A percentile compares a stretch with the other conserved stretches of the same genome.
These are phyloP conservation scores for Colletotrichum cereale DNA, from an alignment of 2,329 filamentous ascomycete species.

Conservation along the genomic window DNA sequence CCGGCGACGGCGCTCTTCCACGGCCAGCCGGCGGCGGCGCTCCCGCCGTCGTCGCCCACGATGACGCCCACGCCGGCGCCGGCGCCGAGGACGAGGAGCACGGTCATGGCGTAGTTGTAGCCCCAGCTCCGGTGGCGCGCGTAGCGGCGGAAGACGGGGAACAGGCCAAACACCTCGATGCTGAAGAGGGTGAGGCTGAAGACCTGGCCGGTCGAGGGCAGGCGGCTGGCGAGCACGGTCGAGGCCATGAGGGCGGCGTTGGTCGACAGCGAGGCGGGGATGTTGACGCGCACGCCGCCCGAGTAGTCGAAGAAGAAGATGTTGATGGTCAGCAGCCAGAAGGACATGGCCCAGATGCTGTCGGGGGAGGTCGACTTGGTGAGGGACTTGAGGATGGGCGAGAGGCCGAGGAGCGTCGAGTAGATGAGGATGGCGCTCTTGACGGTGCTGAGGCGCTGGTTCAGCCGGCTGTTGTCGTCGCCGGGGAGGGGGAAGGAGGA, in stretches of 20 bases:
- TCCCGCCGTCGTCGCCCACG: conserved; percentile 58
- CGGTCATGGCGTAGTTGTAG: conserved; percentile 83
- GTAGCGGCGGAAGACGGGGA: conserved; percentile 96
- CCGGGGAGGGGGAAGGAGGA: conserved; percentile 40
- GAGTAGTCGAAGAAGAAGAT: conserved; percentile 97
- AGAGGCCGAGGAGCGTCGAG: conserved; percentile 89
- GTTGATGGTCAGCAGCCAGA: conserved; percentile 93
- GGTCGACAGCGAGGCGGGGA: conserved; percentile 84
- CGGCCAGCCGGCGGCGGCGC: conserved; percentile 51
- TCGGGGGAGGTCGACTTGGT: conserved; percentile 92
- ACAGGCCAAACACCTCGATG: conserved; percentile 96
- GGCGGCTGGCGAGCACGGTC: conserved; percentile 89
- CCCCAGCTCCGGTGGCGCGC: conserved; percentile 84
- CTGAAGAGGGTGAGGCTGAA: conserved; percentile 96
- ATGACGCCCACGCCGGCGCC: conserved; percentile 81
- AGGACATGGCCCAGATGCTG: conserved; percentile 97
- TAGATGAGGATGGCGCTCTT: conserved; percentile 96
- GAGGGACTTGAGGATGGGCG: conserved; percentile 96
- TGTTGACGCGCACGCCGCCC: conserved; percentile 63
- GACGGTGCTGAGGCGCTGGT: conserved; percentile 78
- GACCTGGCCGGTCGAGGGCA: conserved; percentile 92
- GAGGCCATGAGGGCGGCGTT: conserved; percentile 97
- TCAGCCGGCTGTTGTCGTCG: conserved; percentile 55
- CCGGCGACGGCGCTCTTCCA: conserved; percentile 75
- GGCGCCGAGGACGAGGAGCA: conserved; percentile 81